Conservation (phyloP, 805 yeast genomes). For the Metschnikowia cubensis region DNA sequence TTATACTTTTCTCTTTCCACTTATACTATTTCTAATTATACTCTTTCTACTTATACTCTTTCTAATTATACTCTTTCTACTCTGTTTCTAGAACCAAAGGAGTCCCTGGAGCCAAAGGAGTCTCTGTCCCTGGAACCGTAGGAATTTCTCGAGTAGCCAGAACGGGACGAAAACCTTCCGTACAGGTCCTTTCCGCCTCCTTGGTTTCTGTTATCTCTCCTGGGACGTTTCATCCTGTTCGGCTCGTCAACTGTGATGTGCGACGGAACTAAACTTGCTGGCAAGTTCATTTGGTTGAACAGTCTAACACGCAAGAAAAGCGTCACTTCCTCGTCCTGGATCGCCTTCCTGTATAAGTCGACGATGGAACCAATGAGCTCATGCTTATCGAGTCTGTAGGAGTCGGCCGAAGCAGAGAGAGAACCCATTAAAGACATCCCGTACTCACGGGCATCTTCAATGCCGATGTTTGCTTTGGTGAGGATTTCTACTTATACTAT, state of each 20-base stretch:
- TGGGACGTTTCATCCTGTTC: constrained; percentile 4
- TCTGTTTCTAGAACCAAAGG: no score
- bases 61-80: no score
- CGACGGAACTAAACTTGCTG: constrained; percentile 16
- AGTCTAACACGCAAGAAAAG: constrained; percentile 6
- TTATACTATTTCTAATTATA: no score
- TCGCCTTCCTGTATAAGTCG: constrained; percentile 9
- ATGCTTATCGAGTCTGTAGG: constrained; percentile 12
- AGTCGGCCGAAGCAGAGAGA: constrained; percentile 23
- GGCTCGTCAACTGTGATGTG: constrained; percentile 15
- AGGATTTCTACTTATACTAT: no score
- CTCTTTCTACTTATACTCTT: no score
- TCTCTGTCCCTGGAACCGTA: background rate
- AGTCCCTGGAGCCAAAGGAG: background rate
- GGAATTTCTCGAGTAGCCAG: background rate
- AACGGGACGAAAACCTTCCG: background rate
- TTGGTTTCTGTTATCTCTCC: background rate
- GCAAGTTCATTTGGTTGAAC: constrained; percentile 15
- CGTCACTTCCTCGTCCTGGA: constrained; percentile 9
- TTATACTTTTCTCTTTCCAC: no score
- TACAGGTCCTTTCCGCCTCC: background rate
- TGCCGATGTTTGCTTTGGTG: constrained; percentile 15
- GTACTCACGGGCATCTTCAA: constrained; percentile 23
- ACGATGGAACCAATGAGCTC: constrained; percentile 10
- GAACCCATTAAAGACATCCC: constrained; percentile 26